Base-by-base conservation (phyloP, 2,329 filamentous ascomycete species). In the Gliomastix tumulicola region DNA sequence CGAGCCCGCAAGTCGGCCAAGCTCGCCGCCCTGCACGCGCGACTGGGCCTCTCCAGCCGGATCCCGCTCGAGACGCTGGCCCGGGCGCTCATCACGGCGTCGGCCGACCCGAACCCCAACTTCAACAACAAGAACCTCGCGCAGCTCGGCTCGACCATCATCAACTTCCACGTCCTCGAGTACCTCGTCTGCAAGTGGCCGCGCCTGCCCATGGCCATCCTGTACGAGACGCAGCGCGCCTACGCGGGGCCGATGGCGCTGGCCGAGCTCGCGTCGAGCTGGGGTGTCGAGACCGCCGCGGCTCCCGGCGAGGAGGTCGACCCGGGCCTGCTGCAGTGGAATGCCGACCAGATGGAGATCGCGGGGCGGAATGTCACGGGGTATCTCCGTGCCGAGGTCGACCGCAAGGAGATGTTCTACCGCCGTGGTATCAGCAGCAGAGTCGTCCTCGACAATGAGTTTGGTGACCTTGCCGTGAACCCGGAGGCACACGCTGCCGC, bases 71-170 rank as follows among this genome's bases (percentile, higher is more conserved):
- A 92, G 66, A 90, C 86, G 6, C 77, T 98, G 46, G 89, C 87
- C 42, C 79, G 90, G 42, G 79, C 88, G 37, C 79, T 98, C 43
- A 76, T 97, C 51, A 85, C 95, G 59, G 68, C 81, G 21, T 89
- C 89, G 16, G 90, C 90, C 42, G 90, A 97, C 58, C 58, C 74
- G 11, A 78, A 88, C 59, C 68, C 79, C 34, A 74, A 74, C 49
- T 94, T 92, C 71, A 98, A 97, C 71, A 98, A 98, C 62, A 69
- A 76, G 49, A 82, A 86, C 46, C 76, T 98, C 39, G 77, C 88
- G 36, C 79, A 83, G 46, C 71, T 97, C 19, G 92, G 92, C 44
- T 74, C 79, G 51, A 81, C 89, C 47, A 73, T 98, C 47, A 76
- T 97, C 49, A 81, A 83, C 59, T 94, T 92, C 67, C 89, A 96